Percentiles rank a stretch among this genome's conserved stretches.
phyloP scores from a whole-genome alignment of 805 yeast genomes.

The Nakazawaea sp. region DNA sequence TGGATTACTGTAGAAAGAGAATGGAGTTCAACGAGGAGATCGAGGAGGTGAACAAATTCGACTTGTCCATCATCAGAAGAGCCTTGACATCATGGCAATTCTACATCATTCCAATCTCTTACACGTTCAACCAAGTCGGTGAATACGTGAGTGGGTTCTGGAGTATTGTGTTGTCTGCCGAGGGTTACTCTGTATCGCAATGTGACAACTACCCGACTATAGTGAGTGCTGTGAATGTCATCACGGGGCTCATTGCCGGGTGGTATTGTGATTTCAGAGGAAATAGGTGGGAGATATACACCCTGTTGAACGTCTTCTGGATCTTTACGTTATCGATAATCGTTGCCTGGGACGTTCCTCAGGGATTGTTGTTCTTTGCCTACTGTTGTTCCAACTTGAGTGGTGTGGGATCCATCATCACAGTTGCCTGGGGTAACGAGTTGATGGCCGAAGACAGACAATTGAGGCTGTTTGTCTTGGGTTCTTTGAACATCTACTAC shows the following conservation, averaged over 20 bases:
- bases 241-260: slow-evolving; percentile 12
- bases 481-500: slow-evolving; percentile 59
- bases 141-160: slow-evolving; percentile 40
- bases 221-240: slow-evolving; percentile 42
- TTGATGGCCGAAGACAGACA: slow-evolving; percentile 44
- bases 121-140: slow-evolving; percentile 20
- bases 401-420: slow-evolving; percentile 31
- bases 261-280: slow-evolving; percentile 8
- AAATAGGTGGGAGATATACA: slow-evolving; percentile 8
- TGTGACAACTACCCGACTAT: slow-evolving; percentile 50
- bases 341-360: slow-evolving; percentile 34
- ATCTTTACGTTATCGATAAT: slow-evolving; percentile 34
- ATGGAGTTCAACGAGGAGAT: slow-evolving; percentile 26
- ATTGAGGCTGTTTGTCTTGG: slow-evolving; percentile 57
- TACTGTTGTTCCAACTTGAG: slow-evolving; percentile 36
- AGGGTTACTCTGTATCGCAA: slow-evolving; percentile 33
- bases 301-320: slow-evolving; percentile 6
- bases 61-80: slow-evolving; percentile 30
- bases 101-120: slow-evolving; percentile 36
- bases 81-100: slow-evolving; percentile 49
- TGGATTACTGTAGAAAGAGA: slow-evolving; percentile 34
- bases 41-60: slow-evolving; percentile 12
- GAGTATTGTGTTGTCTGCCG: slow-evolving; percentile 37
- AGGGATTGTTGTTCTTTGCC: slow-evolving; percentile 36
- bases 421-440: slow-evolving; percentile 34